Evolutionary conservation across 73 alveolate species (phyloP), one percentile per base, ranked within the genome.

Genomic region (Durusdinium trenchii): DNA sequence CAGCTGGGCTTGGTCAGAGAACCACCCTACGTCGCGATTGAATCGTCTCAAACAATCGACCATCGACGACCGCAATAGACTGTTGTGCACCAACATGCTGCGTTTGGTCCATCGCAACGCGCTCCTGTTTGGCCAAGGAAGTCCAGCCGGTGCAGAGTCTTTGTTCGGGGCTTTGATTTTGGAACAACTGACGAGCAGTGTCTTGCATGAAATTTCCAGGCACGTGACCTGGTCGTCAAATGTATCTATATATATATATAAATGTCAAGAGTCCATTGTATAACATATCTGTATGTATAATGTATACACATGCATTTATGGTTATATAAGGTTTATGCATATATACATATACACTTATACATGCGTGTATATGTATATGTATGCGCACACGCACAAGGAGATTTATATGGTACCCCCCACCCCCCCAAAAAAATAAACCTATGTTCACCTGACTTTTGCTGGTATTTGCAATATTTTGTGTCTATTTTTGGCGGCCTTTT

Each of bases 121-220:
- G 73, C n/a, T 1, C 73, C 1, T 23, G 73, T 60, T 60, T 60
- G 73, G 23, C 52, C 36, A n/a, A 84, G 94, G 94, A 42, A 84
- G 52, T 84, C 94, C 52, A n/a, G 94, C 40, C 76, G 76, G 76
- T 51, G 90, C 42, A 87, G 98, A 7, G 98, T 91, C 90, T 91
- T 91, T 35, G 89, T 91, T 3, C 98, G 98, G 50, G 98, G 98
- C 79, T 91, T 91, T 71, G 98, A 91, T 89, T 91, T 91, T 23
- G 98, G 98, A 14, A 91, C 98, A 43, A 67, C 89, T 32, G 98
- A 91, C 89, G 98, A 91, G 90, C 98, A 91, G 98, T 57, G 18
- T 52, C 75, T 36, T 3, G 94, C 76, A 36, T 0, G 62, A 40
- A 67, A 18, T 30, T 67, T 67, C 90, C 94, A 51, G 91, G 91